Conservation (phyloP, 1,139 yeast genomes). For the Ogataea hybrid region DNA sequence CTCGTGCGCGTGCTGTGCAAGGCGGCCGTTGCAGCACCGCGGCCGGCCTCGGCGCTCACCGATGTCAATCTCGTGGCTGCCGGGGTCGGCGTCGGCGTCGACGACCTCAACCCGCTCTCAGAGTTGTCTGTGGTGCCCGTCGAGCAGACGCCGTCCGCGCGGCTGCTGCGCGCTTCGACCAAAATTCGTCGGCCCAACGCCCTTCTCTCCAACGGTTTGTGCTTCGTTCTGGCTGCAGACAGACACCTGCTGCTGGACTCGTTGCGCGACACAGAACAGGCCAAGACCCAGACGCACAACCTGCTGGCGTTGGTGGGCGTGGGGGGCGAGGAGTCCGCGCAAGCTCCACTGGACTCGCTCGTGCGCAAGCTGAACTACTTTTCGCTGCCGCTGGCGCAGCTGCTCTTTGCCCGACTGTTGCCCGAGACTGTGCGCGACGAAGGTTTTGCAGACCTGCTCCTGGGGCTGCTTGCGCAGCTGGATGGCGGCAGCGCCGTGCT, state of each 20-base stretch:
- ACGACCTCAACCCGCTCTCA: slow-evolving; percentile 25
- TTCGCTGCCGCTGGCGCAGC: slow-evolving; percentile 52
- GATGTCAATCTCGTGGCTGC: slow-evolving; percentile 17
- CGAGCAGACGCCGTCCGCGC: slow-evolving; percentile 21
- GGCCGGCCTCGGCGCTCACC: slow-evolving; percentile 10
- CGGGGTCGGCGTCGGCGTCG: slow-evolving; percentile 21
- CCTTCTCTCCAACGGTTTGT: slow-evolving; percentile 21
- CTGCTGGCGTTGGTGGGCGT: slow-evolving; percentile 4
- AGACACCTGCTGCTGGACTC: slow-evolving; percentile 19
- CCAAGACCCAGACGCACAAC: slow-evolving; percentile 7
- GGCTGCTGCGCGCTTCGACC: slow-evolving; percentile 3
- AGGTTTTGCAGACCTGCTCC: slow-evolving; percentile 12
- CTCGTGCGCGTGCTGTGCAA: slow-evolving; percentile 12
- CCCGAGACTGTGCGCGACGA: slow-evolving; percentile 22
- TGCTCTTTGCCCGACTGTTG: slow-evolving; percentile 37
- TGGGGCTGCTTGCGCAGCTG: slow-evolving; percentile 15
- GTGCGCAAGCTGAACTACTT: slow-evolving; percentile 42
- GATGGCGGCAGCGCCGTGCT: slow-evolving; percentile 15
- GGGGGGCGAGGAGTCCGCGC: slow-evolving; percentile 4
- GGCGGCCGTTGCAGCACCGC: slow-evolving; percentile 3
- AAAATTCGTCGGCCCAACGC: slow-evolving; percentile 6
- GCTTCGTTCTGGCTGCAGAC: slow-evolving; percentile 21
- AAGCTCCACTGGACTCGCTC: slow-evolving; percentile 7
- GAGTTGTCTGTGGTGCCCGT: slow-evolving; percentile 23
- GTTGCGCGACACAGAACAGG: slow-evolving; percentile 13